Base-by-base conservation (phyloP, 2,329 filamentous ascomycete species). In the Chrysoporthe austroafricana region DNA sequence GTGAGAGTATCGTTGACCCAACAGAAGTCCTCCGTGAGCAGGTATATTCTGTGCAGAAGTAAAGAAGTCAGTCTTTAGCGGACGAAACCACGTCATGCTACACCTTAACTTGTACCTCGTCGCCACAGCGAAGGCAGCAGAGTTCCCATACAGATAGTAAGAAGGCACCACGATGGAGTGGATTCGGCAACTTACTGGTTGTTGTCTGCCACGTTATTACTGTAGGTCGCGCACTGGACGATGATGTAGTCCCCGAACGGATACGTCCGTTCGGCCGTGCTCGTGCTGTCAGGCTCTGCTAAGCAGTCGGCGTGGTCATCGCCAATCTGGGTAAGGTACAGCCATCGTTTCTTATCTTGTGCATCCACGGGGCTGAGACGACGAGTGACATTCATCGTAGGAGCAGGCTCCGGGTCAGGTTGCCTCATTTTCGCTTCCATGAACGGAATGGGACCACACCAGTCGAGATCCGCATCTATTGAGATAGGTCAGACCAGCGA, bases 1-100 rank as follows among this genome's bases (percentile, higher is more conserved):
- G 68, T 66, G 2, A 68, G 59, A 16, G 58, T 68, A 36, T 70
- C 62, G 6, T 70, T 70, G 26, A 70, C 66, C 68, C 68, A 70
- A 52, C 68, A 70, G 32, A 68, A 70, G 21, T 68, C 58, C 11
- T 63, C 58, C 1, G 68, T 70, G 52, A 68, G 59, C 14, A 70
- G 36, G 34, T 57, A 70, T 7, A 70, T 70, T 14, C 68, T 70
- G 9, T 46, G 2, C 7, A 13, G 9, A 34, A 4, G 4, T 13
- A 42, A 9, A 7, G 0, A 5, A 9, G 61, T 67, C 48, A 64
- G 57, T 46, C 56, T 11, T 32, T 54, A 16, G 13, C 32, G 21
- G 26, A 6, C 50, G 52, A 14, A n/a, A 9, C 26, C 8, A 13
- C 14, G 26, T 36, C 32, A 18, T 11, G 26, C 32, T 0, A 18